phyloP scores from a whole-genome alignment of 805 yeast species.

The Candida railenensis region DNA sequence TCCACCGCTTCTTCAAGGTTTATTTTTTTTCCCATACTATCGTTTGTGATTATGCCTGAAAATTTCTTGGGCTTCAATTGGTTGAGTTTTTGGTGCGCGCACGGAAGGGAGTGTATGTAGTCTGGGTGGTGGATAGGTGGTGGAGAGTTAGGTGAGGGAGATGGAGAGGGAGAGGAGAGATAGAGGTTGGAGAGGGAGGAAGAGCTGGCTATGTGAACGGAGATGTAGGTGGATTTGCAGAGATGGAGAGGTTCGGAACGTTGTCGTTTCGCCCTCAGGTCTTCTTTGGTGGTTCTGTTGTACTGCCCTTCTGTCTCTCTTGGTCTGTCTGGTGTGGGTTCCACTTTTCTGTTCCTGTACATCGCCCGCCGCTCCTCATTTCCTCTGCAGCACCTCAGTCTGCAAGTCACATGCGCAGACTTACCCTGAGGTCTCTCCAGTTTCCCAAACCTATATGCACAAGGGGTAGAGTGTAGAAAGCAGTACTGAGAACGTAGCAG shows the following conservation, averaged over 20 bases:
- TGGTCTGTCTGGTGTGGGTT: neutral
- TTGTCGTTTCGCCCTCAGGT: no score
- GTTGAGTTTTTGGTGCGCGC: neutral
- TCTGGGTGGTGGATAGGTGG: neutral
- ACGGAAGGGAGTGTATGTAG: neutral
- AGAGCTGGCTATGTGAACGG: neutral
- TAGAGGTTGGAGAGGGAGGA: neutral
- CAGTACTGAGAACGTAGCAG: no score
- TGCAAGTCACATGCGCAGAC: no score
- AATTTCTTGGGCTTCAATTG: slow-evolving; percentile 4
- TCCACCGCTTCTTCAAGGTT: neutral
- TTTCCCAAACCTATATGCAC: no score
- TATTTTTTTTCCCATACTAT: neutral
- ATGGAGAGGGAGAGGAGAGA: neutral
- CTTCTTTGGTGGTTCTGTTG: neutral
- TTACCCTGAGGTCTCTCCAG: no score
- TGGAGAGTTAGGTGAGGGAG: neutral
- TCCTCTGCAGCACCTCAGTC: no score
- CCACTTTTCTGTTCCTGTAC: no score
- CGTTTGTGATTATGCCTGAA: neutral
- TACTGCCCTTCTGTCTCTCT: neutral
- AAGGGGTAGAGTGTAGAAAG: no score
- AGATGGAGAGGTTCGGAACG: no score
- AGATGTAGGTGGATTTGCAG: no score
- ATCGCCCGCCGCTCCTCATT: no score